phyloP scores from a whole-genome alignment of 257 asterid genomes.

The Ligustrum vulgare region DNA sequence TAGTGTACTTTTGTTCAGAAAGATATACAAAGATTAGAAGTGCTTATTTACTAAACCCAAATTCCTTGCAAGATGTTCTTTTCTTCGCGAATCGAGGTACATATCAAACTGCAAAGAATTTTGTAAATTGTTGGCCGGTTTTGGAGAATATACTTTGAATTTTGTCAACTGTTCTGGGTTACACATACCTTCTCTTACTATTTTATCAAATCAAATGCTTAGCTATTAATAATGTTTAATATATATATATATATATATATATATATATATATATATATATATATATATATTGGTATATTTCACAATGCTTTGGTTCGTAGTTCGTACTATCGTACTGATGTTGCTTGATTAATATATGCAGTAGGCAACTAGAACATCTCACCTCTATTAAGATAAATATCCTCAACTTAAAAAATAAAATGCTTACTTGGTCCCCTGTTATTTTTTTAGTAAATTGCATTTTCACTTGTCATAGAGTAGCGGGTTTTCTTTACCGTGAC shows the following conservation, averaged over 20 bases:
- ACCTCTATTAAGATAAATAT: neutral
- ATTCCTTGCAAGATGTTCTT: slow-evolving; percentile 5
- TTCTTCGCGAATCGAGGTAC: neutral
- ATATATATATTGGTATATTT: neutral
- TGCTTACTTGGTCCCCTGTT: neutral
- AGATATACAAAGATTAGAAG: slow-evolving; percentile 1
- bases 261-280: no score
- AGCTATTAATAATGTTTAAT: no score
- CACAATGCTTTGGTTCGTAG: neutral
- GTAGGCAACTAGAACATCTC: neutral
- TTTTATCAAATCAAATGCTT: neutral
- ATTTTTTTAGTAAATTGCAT: neutral
- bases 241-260: no score
- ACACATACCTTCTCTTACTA: neutral
- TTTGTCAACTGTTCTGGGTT: neutral
- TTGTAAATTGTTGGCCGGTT: neutral
- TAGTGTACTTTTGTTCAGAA: slow-evolving; percentile 3
- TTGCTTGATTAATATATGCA: neutral
- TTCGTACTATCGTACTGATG: neutral
- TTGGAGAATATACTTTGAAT: neutral
- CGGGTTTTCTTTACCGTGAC: slow-evolving; percentile 4
- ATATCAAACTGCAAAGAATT: neutral
- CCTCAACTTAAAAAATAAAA: neutral
- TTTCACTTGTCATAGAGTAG: neutral
- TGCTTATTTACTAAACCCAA: neutral